These are phyloP conservation scores for Paecilomyces niveus DNA, from an alignment of 2,329 filamentous ascomycete genomes.

Conservation along the genomic window DNA sequence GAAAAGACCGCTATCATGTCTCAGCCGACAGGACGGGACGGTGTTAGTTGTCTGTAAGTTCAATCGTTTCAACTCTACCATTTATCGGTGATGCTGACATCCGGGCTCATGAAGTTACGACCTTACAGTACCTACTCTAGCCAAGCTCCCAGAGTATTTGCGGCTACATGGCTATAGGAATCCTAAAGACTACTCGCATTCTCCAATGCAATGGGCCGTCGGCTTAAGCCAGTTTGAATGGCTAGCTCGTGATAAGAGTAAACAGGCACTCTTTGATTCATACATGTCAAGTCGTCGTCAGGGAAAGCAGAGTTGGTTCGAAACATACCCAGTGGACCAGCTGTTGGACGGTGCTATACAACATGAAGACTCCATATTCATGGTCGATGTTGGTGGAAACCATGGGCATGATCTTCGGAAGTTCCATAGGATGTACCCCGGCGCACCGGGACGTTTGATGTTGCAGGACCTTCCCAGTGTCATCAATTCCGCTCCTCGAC, in stretches of 20 bases:
- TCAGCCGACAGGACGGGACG: slow-evolving; percentile 21
- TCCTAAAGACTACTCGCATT: slow-evolving; percentile 20
- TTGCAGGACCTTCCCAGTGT: slow-evolving; percentile 34
- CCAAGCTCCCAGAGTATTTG: slow-evolving; percentile 24
- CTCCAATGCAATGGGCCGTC: slow-evolving; percentile 25
- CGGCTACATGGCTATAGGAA: slow-evolving; percentile 17
- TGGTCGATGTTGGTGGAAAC: slow-evolving; percentile 37
- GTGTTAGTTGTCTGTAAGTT: slow-evolving; percentile 22
- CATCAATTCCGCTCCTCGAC: slow-evolving; percentile 6
- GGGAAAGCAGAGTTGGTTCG: slow-evolving; percentile 23
- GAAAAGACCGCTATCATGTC: slow-evolving; percentile 19
- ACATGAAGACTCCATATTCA: slow-evolving; percentile 12
- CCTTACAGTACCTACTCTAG: slow-evolving; percentile 24
- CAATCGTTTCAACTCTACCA: not conserved
- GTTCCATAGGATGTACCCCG: slow-evolving; percentile 23
- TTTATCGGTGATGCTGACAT: not conserved
- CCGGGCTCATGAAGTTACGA: slow-evolving; percentile 12
- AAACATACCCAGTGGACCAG: slow-evolving; percentile 22
- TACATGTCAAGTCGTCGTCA: slow-evolving; percentile 27
- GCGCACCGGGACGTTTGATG: slow-evolving; percentile 27
- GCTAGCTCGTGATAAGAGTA: slow-evolving; percentile 16
- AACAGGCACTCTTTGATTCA: slow-evolving; percentile 24
- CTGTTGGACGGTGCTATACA: slow-evolving; percentile 2
- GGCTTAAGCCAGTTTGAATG: slow-evolving; percentile 28
- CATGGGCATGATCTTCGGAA: slow-evolving; percentile 31